Evolutionary conservation across 805 yeast species (phyloP), one percentile per base, ranked within the genome.

Genomic region (Myxozyma neglecta): DNA sequence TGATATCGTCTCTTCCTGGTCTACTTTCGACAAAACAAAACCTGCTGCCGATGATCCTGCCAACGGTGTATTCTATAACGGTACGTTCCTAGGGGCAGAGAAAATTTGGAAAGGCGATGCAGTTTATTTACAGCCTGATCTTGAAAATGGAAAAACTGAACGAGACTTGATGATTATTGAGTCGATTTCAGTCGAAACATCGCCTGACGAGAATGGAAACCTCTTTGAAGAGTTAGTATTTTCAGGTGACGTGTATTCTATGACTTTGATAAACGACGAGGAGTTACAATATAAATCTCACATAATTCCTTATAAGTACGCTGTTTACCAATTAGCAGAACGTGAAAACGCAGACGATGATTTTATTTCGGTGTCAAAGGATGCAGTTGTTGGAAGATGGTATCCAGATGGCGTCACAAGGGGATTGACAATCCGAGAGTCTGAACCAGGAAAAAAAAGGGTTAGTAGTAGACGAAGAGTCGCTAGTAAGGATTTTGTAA

Each of bases 71-170:
- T 24, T 36, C 2, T 65, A 58, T 35, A 47, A 42, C 34, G 67
- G 67, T 9, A 24, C 46, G 3, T 65, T 59, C 16, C 49, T 52
- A 13, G 68, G 68, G 10, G 62, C 68, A 35, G 68, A 65, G 35
- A 65, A 65, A 56, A 40, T 65, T 18, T 64, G 64, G 64, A 18
- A 13, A 10, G 67, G 67, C 11, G 68, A 65, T 16, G 65, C 59
- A 13, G 32, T 63, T 14, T 34, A 53, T n/a, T 14, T 62, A 11
- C 42, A 24, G 14, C 61, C 65, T n/a, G 61, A 57, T 11, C 36
- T n/a, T 24, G 59, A 45, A 14, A 37, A 24, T 16, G 35, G 20
- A 8, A 20, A 45, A 11, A 39, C 55, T 1, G 47, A 14, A 7
- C 46, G 53, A 18, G 53, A 50, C 24, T 43, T 61, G 11, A 39